A percentile compares a stretch with the other conserved stretches of the same genome.
Conservation (phyloP, 2,329 filamentous ascomycete genomes). For the Fonsecaea nubica region DNA sequence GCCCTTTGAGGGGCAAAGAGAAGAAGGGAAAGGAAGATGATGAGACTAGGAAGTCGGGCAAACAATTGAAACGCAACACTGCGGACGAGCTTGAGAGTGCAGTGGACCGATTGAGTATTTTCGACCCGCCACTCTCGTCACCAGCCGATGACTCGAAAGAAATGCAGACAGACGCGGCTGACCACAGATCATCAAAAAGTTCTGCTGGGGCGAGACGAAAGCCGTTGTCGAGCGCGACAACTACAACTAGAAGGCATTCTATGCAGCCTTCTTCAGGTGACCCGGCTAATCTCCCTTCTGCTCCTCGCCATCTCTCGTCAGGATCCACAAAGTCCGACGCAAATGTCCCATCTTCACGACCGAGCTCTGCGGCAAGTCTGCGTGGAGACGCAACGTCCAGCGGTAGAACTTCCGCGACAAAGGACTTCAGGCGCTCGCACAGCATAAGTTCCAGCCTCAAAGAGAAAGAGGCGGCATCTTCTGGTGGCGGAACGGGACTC, state of each 20-base stretch:
- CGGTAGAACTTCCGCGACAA: conserved; percentile 3
- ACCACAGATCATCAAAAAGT: conserved; percentile 14
- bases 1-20: conserved; percentile 39
- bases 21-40: conserved; percentile 39
- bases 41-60: conserved; percentile 32
- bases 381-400: conserved; percentile 9
- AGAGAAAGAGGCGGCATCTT: neutral
- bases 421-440: conserved; percentile 27
- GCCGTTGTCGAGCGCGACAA: conserved; percentile 7
- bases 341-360: conserved; percentile 12
- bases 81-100: conserved; percentile 33
- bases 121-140: conserved; percentile 36
- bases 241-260: conserved; percentile 27
- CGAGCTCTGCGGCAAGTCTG: conserved; percentile 21
- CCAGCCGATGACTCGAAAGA: conserved; percentile 24
- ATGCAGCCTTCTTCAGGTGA: conserved; percentile 25
- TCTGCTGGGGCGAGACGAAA: conserved; percentile 16
- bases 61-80: neutral
- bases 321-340: neutral
- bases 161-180: neutral
- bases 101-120: conserved; percentile 38
- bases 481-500: conserved; percentile 4
- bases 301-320: neutral
- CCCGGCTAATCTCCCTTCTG: conserved; percentile 2
- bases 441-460: conserved; percentile 27